Evolutionary conservation across 2,329 filamentous ascomycete species (phyloP).

Genomic region (Bipolaris zeicola): DNA sequence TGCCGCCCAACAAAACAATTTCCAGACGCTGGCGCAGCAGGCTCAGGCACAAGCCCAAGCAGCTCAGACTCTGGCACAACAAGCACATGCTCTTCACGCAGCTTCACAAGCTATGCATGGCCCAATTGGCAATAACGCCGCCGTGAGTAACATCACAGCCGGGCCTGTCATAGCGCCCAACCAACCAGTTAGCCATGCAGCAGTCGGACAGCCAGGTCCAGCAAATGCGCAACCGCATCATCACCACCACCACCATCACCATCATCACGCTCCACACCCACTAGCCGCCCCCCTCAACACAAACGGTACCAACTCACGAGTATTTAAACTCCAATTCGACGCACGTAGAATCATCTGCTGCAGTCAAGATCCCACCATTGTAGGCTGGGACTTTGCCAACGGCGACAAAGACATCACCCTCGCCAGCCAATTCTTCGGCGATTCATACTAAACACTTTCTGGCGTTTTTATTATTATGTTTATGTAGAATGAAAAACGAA

Average conservation of each 20-base stretch:
- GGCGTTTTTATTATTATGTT: neutral
- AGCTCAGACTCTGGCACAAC: conserved; percentile 43
- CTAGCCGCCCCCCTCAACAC: conserved; percentile 31
- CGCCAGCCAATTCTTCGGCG: conserved; percentile 75
- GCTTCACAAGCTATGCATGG: conserved; percentile 39
- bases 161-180: conserved; percentile 11
- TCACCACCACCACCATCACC: conserved; percentile 36
- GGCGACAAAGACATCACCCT: conserved; percentile 80
- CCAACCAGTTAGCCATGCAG: conserved; percentile 15
- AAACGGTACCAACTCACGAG: conserved; percentile 60
- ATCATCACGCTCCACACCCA: conserved; percentile 40
- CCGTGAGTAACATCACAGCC: conserved; percentile 2
- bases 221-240: conserved; percentile 20
- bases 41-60: conserved; percentile 46
- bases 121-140: conserved; percentile 20
- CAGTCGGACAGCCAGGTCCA: conserved; percentile 24
- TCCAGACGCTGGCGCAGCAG: conserved; percentile 44
- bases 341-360: conserved; percentile 92
- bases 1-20: conserved; percentile 31
- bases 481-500: neutral
- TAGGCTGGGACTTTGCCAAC: conserved; percentile 97
- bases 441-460: conserved; percentile 40
- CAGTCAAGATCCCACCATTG: conserved; percentile 87
- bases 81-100: conserved; percentile 43
- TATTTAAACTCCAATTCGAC: conserved; percentile 98